Evolutionary conservation across 2,329 filamentous ascomycete genomes (phyloP).

Genomic region (Botryotinia globosa): DNA sequence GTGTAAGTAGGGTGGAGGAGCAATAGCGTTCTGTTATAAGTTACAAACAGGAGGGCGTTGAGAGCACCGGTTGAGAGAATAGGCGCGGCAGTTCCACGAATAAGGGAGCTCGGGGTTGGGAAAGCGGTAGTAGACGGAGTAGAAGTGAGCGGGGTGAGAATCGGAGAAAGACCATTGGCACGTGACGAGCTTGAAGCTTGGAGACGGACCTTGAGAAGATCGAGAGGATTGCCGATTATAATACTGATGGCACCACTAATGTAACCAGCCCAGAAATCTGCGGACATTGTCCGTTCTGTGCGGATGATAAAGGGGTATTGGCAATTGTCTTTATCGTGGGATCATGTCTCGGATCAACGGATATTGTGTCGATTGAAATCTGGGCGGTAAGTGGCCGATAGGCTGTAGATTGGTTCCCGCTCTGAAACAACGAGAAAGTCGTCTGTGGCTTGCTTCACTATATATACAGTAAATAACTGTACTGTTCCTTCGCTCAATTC

Average conservation of each 20-base stretch:
- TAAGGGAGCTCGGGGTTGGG: conserved; percentile 42
- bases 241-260: conserved; percentile 83
- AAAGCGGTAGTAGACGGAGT: conserved; percentile 38
- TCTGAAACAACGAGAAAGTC: not conserved
- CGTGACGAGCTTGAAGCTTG: conserved; percentile 56
- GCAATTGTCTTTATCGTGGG: not conserved
- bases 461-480: not conserved
- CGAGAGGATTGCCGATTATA: conserved; percentile 82
- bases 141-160: conserved; percentile 22
- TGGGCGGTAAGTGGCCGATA: not conserved
- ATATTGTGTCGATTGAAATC: not conserved
- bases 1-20: conserved; percentile 48
- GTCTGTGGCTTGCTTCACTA: not conserved
- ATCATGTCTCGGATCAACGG: conserved; percentile 2
- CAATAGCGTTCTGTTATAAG: conserved; percentile 80
- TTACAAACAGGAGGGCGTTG: conserved; percentile 85
- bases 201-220: conserved; percentile 74
- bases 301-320: not conserved
- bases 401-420: not conserved
- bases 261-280: conserved; percentile 94
- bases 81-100: conserved; percentile 74
- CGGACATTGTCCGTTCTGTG: conserved; percentile 33
- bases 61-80: conserved; percentile 87
- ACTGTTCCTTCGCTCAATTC: not conserved
- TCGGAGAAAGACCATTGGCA: conserved; percentile 6